Evolutionary conservation across 495 filamentous ascomycete genomes (phyloP).

Genomic region (Pyrenopolyporus hunteri): DNA sequence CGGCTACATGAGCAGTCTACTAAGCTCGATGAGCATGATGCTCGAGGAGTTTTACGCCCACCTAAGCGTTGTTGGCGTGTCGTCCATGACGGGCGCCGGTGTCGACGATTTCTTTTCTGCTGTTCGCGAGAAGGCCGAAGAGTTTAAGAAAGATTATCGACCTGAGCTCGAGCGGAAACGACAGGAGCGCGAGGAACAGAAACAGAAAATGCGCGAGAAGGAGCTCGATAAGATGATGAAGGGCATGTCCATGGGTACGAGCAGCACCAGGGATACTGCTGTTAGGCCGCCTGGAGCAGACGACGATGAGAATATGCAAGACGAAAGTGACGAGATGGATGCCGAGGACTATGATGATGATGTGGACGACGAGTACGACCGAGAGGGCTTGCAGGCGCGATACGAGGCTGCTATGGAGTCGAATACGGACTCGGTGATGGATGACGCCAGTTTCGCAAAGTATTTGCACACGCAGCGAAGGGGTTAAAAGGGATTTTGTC

Average conservation of each 20-base stretch:
- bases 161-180: slow-evolving; percentile 85
- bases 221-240: slow-evolving; percentile 93
- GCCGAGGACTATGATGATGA: slow-evolving; percentile 57
- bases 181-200: slow-evolving; percentile 74
- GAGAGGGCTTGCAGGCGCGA: slow-evolving; percentile 65
- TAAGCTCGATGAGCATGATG: slow-evolving; percentile 98
- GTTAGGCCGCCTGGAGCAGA: slow-evolving; percentile 44
- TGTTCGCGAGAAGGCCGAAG: slow-evolving; percentile 81
- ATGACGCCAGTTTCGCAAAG: slow-evolving; percentile 65
- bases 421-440: slow-evolving; percentile 51
- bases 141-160: slow-evolving; percentile 90
- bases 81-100: slow-evolving; percentile 89
- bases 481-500: slow-evolving; percentile 2
- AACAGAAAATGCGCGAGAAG: slow-evolving; percentile 70
- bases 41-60: slow-evolving; percentile 97
- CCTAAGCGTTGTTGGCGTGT: slow-evolving; percentile 89
- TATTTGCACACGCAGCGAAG: slow-evolving; percentile 54
- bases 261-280: slow-evolving; percentile 22
- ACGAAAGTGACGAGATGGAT: slow-evolving; percentile 49
- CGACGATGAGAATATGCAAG: slow-evolving; percentile 60
- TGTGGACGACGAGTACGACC: slow-evolving; percentile 53
- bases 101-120: slow-evolving; percentile 92
- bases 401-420: slow-evolving; percentile 65
- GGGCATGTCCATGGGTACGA: slow-evolving; percentile 76
- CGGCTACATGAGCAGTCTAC: slow-evolving; percentile 94